Evolutionary conservation across 306 rosid species (phyloP), one percentile per base, ranked within the genome.

Genomic region (Rosa persica): DNA sequence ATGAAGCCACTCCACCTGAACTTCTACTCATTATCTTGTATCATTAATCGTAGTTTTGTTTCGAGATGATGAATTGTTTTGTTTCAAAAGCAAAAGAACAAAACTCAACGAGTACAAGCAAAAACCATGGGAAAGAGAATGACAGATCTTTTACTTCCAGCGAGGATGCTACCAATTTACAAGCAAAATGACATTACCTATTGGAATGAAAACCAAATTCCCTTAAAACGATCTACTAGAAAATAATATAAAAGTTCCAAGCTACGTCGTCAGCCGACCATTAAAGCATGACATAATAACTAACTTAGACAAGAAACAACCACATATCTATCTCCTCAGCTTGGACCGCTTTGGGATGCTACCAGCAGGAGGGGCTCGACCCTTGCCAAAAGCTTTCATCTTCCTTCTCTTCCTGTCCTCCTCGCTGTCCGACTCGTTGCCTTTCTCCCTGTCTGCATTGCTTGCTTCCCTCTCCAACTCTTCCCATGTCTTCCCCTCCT

Each of bases 401-500:
- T 94, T 94, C 86, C 97, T 92, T 84, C 97, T 88, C 84, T 87
- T 88, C 76, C 97, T 82, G 38, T 94, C 98, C 79, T 92, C 98
- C 81, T 94, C 97, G 3, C 98, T 94, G 87, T 94, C 98, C 0
- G 92, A 94, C 39, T 94, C 97, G 4, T 83, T 83, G 25, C 97
- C 98, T 65, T 94, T 88, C 88, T 94, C 98, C 84, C 83, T 90
- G 71, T 94, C 98, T 27, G 97, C 98, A 81, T 92, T 88, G 89
- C 88, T 94, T 47, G 98, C 98, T 85, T 94, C 98, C 83, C 93
- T 92, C 89, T 94, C 98, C 85, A 94, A 85, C 83, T 94, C 98
- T 54, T 94, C 98, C 98, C 98, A 94, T 7, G 98, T 89, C 88
- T 90, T 84, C 27, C 92, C 92, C 77, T 83, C 15, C 70, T 88